phyloP scores from a whole-genome alignment of 768 basidiomycete genomes.

The Hericium rajendrae region DNA sequence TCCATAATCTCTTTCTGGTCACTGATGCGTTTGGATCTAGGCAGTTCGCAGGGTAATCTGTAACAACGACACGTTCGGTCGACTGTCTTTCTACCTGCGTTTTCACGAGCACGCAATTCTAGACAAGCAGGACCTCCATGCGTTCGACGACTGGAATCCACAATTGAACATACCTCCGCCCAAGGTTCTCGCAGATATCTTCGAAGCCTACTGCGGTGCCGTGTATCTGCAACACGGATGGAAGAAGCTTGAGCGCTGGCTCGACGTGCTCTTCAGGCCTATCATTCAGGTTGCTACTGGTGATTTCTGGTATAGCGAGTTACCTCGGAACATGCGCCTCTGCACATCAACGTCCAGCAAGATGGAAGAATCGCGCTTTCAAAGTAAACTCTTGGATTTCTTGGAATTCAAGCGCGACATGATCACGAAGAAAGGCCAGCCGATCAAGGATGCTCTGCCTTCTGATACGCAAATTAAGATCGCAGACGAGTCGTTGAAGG shows the following conservation, averaged over 20 bases:
- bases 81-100: slow-evolving; percentile 20
- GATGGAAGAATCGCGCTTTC: neutral
- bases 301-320: slow-evolving; percentile 15
- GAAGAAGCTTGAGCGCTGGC: slow-evolving; percentile 18
- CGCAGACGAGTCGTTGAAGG: neutral
- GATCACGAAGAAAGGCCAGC: neutral
- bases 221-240: slow-evolving; percentile 23
- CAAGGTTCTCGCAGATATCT: slow-evolving; percentile 24
- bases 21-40: neutral
- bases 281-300: slow-evolving; percentile 18
- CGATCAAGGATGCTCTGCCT: neutral
- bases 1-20: neutral
- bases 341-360: neutral
- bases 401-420: neutral
- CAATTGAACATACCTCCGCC: slow-evolving; percentile 15
- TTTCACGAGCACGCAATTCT: slow-evolving; percentile 20
- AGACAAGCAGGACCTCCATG: slow-evolving; percentile 9
- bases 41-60: slow-evolving; percentile 19
- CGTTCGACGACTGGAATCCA: slow-evolving; percentile 17
- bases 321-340: neutral
- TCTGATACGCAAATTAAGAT: neutral
- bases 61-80: slow-evolving; percentile 25
- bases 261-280: slow-evolving; percentile 17
- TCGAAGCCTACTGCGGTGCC: slow-evolving; percentile 24
- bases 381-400: neutral